Conservation (phyloP, 495 filamentous ascomycete species). For the Trichoderma asperelloides region DNA sequence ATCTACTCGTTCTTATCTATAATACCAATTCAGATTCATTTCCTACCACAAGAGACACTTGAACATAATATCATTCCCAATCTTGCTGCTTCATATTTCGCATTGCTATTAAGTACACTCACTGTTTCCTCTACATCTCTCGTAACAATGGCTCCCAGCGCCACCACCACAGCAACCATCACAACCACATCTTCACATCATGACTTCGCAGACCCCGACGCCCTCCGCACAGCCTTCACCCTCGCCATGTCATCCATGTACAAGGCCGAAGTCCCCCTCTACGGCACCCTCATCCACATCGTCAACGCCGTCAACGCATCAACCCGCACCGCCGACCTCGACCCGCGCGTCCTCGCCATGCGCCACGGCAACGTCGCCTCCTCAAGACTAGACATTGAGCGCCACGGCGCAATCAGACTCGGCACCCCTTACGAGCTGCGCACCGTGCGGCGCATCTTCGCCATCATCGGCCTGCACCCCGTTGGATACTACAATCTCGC, state of each 20-base stretch:
- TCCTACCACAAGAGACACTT: no score
- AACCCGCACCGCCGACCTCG: slow-evolving; percentile 17
- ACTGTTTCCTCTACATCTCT: no score
- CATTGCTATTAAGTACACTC: no score
- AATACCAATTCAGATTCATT: no score
- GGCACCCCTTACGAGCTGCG: slow-evolving; percentile 31
- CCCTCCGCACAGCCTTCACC: slow-evolving; percentile 27
- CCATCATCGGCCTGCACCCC: slow-evolving; percentile 33
- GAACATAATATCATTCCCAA: no score
- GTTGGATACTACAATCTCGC: slow-evolving; percentile 38
- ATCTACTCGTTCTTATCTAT: no score
- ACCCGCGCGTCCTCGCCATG: background rate
- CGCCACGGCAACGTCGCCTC: slow-evolving; percentile 11
- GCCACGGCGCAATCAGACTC: slow-evolving; percentile 37
- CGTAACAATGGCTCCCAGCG: slow-evolving; percentile 7
- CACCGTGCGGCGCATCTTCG: slow-evolving; percentile 32
- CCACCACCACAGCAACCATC: slow-evolving; percentile 7
- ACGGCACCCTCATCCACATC: slow-evolving; percentile 28
- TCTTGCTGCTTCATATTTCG: no score
- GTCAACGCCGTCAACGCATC: slow-evolving; percentile 26
- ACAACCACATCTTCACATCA: background rate
- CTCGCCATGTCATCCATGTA: slow-evolving; percentile 34
- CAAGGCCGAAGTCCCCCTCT: slow-evolving; percentile 32
- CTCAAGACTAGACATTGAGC: slow-evolving; percentile 27
- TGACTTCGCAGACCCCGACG: background rate